These are phyloP conservation scores for Perkinsus marinus DNA, from an alignment of 169 alveolate species.

Conservation along the genomic window DNA sequence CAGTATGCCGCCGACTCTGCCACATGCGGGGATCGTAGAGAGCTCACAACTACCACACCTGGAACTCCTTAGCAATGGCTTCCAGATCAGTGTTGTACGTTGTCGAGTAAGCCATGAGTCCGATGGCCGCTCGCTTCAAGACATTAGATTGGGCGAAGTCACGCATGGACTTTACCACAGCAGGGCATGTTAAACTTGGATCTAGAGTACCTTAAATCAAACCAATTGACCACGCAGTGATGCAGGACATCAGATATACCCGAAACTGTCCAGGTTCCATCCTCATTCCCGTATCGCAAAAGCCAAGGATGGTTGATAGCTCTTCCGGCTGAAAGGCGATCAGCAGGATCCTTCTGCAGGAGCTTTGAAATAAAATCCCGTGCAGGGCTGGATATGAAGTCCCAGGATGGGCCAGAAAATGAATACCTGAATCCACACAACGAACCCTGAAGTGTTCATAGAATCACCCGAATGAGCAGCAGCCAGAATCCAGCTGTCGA, in stretches of 20 bases:
- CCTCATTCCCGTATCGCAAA: conserved; percentile 8
- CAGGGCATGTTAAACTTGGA: not conserved
- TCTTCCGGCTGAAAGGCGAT: conserved; percentile 45
- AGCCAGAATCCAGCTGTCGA: not conserved
- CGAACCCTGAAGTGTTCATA: not conserved
- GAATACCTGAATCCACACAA: not conserved
- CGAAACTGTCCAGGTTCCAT: not conserved
- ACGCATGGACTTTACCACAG: not conserved
- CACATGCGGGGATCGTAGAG: too few species aligned
- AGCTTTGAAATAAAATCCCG: conserved; percentile 38
- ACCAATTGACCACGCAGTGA: not conserved
- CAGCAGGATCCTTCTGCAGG: conserved; percentile 40
- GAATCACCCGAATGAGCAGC: not conserved
- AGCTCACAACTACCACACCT: not conserved
- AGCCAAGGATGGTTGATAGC: conserved; percentile 62
- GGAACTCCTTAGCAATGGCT: not conserved
- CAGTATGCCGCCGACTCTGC: too few species aligned
- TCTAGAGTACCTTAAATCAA: not conserved
- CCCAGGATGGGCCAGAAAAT: conserved; percentile 27
- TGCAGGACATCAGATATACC: not conserved
- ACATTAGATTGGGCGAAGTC: not conserved
- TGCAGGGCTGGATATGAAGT: conserved; percentile 40
- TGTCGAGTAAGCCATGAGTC: not conserved
- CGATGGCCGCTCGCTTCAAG: not conserved
- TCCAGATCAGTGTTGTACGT: not conserved